Evolutionary conservation across 345 rosid species (phyloP), one percentile per base, ranked within the genome.

Genomic region (Salix purpurea): DNA sequence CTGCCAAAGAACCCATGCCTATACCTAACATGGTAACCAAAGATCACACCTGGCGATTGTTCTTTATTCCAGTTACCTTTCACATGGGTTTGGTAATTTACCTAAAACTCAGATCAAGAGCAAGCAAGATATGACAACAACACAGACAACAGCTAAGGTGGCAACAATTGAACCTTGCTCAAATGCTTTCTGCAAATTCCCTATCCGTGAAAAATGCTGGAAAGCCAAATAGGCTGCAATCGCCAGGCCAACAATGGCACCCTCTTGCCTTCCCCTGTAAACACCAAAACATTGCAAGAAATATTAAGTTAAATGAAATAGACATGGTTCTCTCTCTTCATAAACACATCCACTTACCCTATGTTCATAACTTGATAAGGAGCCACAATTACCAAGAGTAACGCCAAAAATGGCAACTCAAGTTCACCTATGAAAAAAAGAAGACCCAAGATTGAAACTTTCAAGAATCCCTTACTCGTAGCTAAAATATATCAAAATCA

Each of bases 151-250:
- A 82, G 91, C 92, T 73, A 89, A 2, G 77, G 97, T 89, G 84
- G 97, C 96, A 71, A 95, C 70, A 85, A 93, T 30, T 81, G 97
- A 90, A 80, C 85, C 89, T 87, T 89, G 93, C 60, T 93, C 93
- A 78, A 93, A 90, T 14, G 99, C 86, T 69, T 70, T 87, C 79
- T 69, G 84, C 83, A 93, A 84, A 89, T 85, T 87, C 72, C 92
- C 90, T 34, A 85, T 80, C 77, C 90, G 75, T 70, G 96, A 88
- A 85, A 95, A 90, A 84, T 95, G 99, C 91, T 90, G 96, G 88
- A 83, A 95, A 76, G 90, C 97, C 90, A 95, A 70, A 80, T 90
- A 93, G 40, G 78, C 90, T 21, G 91, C 87, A 34, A 91, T 84
- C 73, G 84, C 86, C 74, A 93, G 65, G 67, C 89, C 71, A 78